Conservation (phyloP, 192 early-diverging fungal genomes). For the Umbelopsis vinacea region DNA sequence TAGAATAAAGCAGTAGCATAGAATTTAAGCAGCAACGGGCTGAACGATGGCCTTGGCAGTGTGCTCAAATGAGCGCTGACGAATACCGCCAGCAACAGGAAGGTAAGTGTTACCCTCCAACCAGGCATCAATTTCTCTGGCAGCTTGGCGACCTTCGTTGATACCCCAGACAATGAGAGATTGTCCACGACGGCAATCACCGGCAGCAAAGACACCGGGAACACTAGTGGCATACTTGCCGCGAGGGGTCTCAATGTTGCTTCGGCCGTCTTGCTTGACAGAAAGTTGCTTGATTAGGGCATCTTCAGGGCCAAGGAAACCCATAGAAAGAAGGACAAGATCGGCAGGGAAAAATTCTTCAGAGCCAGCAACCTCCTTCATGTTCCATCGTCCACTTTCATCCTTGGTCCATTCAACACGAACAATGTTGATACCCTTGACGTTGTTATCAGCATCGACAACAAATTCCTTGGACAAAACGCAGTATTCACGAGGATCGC, state of each 20-base stretch:
- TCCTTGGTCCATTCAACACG: slow-evolving; percentile 96
- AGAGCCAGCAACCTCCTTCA: slow-evolving; percentile 87
- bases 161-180: slow-evolving; percentile 97
- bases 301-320: slow-evolving; percentile 93
- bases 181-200: slow-evolving; percentile 97
- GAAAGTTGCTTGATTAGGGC: slow-evolving; percentile 78
- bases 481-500: slow-evolving; percentile 95
- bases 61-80: slow-evolving; percentile 59
- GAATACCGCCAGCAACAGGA: slow-evolving; percentile 89
- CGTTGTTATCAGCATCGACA: slow-evolving; percentile 73
- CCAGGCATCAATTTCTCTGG: slow-evolving; percentile 88
- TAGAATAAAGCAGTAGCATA: not conserved
- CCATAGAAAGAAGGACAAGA: slow-evolving; percentile 94
- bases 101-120: slow-evolving; percentile 82
- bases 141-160: slow-evolving; percentile 95
- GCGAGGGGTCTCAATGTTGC: slow-evolving; percentile 82
- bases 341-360: slow-evolving; percentile 89
- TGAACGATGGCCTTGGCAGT: slow-evolving; percentile 18
- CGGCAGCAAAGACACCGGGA: slow-evolving; percentile 90
- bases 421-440: slow-evolving; percentile 92
- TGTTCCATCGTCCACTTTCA: slow-evolving; percentile 75
- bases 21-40: not conserved
- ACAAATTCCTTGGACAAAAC: slow-evolving; percentile 97
- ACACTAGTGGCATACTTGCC: slow-evolving; percentile 80
- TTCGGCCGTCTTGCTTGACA: slow-evolving; percentile 75